Conservation (phyloP, 441 rosid species). For the Manihot esculenta region DNA sequence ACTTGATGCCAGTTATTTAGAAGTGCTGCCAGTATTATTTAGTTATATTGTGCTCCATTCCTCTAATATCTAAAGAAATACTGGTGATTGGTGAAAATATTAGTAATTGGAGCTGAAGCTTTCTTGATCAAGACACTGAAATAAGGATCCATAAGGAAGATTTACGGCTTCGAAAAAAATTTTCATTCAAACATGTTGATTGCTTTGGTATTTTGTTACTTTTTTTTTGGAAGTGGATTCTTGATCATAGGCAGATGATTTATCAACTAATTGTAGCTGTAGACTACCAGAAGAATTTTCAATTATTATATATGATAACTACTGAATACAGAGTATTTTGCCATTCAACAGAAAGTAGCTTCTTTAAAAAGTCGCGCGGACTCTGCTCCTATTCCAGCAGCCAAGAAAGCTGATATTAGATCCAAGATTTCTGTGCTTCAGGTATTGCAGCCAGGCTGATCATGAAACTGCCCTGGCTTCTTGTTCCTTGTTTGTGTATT, state of each 20-base stretch:
- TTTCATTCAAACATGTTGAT: neutral
- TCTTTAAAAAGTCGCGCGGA: slow-evolving; percentile 78
- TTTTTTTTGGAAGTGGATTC: neutral
- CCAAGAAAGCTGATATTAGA: slow-evolving; percentile 84
- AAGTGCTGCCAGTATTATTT: neutral
- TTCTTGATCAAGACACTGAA: neutral
- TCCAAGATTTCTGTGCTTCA: slow-evolving; percentile 69
- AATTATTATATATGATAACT: neutral
- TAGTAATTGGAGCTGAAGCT: neutral
- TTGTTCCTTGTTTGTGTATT: neutral
- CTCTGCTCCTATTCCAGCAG: slow-evolving; percentile 75
- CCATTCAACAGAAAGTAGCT: slow-evolving; percentile 63
- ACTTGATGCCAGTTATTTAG: neutral
- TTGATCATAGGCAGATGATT: neutral
- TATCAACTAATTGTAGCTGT: neutral
- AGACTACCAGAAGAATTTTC: neutral
- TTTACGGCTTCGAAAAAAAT: neutral
- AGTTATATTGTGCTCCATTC: neutral
- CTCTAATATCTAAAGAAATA: neutral
- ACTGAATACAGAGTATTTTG: slow-evolving; percentile 1
- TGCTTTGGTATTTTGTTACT: neutral
- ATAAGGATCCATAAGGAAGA: neutral
- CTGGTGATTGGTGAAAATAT: too few relatives aligned
- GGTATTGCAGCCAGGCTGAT: slow-evolving; percentile 40
- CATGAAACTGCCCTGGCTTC: too few relatives aligned